A percentile compares a stretch with the other conserved stretches of the same genome.
phyloP scores from a whole-genome alignment of 1,139 yeast genomes.

The Chernovozyma aurita region DNA sequence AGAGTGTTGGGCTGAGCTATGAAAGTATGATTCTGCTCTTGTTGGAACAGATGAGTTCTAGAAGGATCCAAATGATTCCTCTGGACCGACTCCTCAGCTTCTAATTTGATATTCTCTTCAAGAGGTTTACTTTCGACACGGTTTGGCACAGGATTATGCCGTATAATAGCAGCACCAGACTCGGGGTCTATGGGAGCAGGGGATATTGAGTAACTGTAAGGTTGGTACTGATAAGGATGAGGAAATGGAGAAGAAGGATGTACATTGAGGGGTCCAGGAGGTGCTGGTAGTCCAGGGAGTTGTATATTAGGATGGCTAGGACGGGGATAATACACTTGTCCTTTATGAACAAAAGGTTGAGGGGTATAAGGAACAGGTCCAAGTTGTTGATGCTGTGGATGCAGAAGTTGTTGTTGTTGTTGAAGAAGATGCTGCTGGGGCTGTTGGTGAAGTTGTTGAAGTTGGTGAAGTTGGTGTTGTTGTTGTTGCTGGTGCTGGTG shows the following conservation, averaged over 20 bases:
- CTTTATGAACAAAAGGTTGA: constrained; percentile 5
- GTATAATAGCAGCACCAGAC: background rate
- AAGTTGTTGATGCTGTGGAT: constrained; percentile 4
- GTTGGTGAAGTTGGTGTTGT: no score
- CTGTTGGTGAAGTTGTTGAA: constrained; percentile 6
- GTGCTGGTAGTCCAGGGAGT: constrained; percentile 1
- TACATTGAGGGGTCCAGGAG: constrained; percentile 1
- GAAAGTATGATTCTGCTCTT: background rate
- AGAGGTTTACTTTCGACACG: background rate
- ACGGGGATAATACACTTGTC: constrained; percentile 6
- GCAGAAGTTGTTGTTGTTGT: constrained; percentile 4
- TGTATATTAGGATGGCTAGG: constrained; percentile 5
- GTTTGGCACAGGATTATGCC: background rate
- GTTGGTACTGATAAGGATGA: constrained; percentile 1
- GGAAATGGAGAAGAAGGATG: background rate
- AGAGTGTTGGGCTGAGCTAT: background rate
- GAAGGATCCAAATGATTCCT: background rate
- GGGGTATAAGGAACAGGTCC: background rate
- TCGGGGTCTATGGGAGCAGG: background rate
- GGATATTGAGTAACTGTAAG: constrained; percentile 2
- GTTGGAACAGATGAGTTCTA: no score
- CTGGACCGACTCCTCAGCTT: background rate
- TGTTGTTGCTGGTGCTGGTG: no score
- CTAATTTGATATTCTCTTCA: background rate
- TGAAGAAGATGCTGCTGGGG: constrained; percentile 3